Evolutionary conservation across 768 basidiomycete genomes (phyloP).

Genomic region (Dentipellis fragilis): DNA sequence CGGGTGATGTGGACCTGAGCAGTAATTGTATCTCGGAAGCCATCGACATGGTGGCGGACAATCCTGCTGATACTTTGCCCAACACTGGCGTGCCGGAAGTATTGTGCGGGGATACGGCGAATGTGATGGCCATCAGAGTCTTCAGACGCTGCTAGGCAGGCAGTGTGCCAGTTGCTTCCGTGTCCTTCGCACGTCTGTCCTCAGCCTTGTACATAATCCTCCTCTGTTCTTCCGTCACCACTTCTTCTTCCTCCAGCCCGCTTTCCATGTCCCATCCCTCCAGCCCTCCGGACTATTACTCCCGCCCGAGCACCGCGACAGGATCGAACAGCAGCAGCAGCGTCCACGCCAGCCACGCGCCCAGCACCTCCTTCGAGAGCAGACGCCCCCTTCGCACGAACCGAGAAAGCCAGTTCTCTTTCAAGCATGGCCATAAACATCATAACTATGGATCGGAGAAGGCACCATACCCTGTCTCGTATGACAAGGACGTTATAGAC

Average conservation of each 20-base stretch:
- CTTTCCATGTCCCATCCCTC: not conserved
- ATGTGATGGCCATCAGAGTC: not conserved
- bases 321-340: not conserved
- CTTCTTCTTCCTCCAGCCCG: not conserved
- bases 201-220: not conserved
- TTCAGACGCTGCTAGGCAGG: not conserved
- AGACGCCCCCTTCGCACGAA: slow-evolving; percentile 15
- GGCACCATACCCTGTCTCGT: slow-evolving; percentile 71
- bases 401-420: slow-evolving; percentile 50
- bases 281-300: not conserved
- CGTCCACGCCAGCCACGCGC: not conserved
- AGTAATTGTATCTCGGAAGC: too few relatives aligned
- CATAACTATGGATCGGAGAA: slow-evolving; percentile 66
- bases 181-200: not conserved
- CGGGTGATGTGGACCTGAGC: too few relatives aligned
- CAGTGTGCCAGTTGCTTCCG: not conserved
- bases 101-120: too few relatives aligned
- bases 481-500: slow-evolving; percentile 57
- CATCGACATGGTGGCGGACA: too few relatives aligned
- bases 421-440: slow-evolving; percentile 52
- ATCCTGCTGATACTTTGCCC: too few relatives aligned
- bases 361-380: slow-evolving; percentile 1
- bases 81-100: too few relatives aligned
- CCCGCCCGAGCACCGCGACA: not conserved
- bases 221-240: not conserved